phyloP scores from a whole-genome alignment of 768 basidiomycete genomes.

The Termitomyces sp. region DNA sequence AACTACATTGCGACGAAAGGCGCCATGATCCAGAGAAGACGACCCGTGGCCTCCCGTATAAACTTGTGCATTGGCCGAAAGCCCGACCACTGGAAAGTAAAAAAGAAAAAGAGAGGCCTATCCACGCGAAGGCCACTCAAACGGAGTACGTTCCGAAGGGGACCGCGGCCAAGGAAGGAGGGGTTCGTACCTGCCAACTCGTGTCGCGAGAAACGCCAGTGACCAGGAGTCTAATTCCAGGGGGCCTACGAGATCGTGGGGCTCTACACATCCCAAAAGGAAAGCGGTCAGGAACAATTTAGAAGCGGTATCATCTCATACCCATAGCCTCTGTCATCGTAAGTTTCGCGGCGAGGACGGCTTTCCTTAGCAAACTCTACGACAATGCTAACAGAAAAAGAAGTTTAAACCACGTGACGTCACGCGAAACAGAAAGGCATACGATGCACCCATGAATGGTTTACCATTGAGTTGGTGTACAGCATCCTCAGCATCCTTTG shows the following conservation, averaged over 20 bases:
- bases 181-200: slow-evolving; percentile 92
- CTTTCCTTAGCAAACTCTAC: slow-evolving; percentile 96
- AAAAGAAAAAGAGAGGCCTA: slow-evolving; percentile 8
- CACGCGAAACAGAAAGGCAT: slow-evolving; percentile 13
- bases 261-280: slow-evolving; percentile 26
- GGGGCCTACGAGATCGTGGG: slow-evolving; percentile 67
- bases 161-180: slow-evolving; percentile 19
- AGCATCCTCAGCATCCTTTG: slow-evolving; percentile 92
- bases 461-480: slow-evolving; percentile 84
- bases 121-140: slow-evolving; percentile 19
- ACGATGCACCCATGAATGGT: slow-evolving; percentile 86
- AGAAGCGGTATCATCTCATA: slow-evolving; percentile 24
- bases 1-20: slow-evolving; percentile 17
- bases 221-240: slow-evolving; percentile 80
- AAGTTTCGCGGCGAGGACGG: slow-evolving; percentile 74
- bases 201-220: slow-evolving; percentile 89
- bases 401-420: not conserved
- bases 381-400: slow-evolving; percentile 58
- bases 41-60: slow-evolving; percentile 8
- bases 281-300: slow-evolving; percentile 7
- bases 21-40: slow-evolving; percentile 15
- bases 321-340: slow-evolving; percentile 59
- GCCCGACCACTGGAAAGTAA: slow-evolving; percentile 10
- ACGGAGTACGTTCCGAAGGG: slow-evolving; percentile 13
- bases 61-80: slow-evolving; percentile 10